phyloP scores from a whole-genome alignment of 192 early-diverging fungal genomes.

The Dissophora globulifera region DNA sequence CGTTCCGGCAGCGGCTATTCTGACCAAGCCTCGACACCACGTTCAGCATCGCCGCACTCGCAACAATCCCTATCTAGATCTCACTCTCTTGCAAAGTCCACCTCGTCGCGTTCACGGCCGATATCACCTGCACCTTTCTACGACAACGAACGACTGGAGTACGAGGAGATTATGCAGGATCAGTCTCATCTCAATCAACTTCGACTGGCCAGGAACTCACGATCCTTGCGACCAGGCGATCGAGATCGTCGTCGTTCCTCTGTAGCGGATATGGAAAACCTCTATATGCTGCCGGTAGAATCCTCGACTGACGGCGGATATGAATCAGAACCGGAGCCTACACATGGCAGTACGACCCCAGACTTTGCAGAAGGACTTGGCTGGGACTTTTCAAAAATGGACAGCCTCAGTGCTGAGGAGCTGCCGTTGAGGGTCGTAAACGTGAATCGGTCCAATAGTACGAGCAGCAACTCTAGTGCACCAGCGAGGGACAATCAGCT shows the following conservation, averaged over 20 bases:
- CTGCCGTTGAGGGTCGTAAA: background rate
- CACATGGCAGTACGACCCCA: constrained; percentile 2
- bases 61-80: constrained; percentile 33
- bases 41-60: constrained; percentile 37
- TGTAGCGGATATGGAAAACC: constrained; percentile 44
- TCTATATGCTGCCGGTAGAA: constrained; percentile 41
- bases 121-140: constrained; percentile 21
- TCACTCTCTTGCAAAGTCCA: constrained; percentile 39
- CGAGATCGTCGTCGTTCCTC: constrained; percentile 34
- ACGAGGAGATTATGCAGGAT: constrained; percentile 49
- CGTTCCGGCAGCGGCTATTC: constrained; percentile 17
- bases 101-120: constrained; percentile 29
- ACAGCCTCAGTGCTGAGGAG: constrained; percentile 17
- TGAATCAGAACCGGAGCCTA: constrained; percentile 40
- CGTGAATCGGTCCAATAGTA: constrained; percentile 39
- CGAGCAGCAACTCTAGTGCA: constrained; percentile 23
- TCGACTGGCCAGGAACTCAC: constrained; percentile 21
- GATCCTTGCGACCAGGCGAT: constrained; percentile 16
- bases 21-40: constrained; percentile 25
- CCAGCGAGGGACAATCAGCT: background rate
- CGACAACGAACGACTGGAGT: constrained; percentile 20
- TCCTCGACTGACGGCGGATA: constrained; percentile 39
- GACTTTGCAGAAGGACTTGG: constrained; percentile 45
- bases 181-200: constrained; percentile 20
- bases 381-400: constrained; percentile 46